phyloP scores from a whole-genome alignment of 768 basidiomycete genomes.

The Trichaptum fuscoviolaceum region DNA sequence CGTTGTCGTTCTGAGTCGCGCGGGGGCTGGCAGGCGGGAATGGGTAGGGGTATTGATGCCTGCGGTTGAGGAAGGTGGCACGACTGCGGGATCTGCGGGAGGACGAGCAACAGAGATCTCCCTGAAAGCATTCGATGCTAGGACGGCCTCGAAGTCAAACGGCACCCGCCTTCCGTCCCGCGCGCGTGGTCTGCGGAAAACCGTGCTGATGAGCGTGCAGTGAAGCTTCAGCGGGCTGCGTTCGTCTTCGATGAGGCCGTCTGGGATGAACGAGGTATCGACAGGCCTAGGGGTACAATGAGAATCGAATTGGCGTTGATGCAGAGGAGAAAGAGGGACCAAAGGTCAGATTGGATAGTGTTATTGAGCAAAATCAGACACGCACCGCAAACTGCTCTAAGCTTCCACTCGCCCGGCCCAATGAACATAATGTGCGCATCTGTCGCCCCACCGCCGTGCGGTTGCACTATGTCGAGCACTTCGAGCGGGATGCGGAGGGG shows the following conservation, averaged over 20 bases:
- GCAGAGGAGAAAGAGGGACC: too few species aligned
- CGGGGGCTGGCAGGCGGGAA: too few species aligned
- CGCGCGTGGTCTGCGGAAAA: constrained; percentile 24
- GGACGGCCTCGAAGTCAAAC: constrained; percentile 36
- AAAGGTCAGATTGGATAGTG: too few species aligned
- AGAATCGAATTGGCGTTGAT: too few species aligned
- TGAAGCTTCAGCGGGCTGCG: constrained; percentile 33
- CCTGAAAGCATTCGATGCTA: constrained; percentile 23
- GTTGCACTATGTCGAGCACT: constrained; percentile 45
- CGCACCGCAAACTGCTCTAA: constrained; percentile 33
- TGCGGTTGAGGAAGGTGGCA: too few species aligned
- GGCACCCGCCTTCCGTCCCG: constrained; percentile 30
- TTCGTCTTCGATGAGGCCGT: constrained; percentile 28
- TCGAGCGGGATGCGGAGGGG: too few species aligned
- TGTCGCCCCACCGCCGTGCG: constrained; percentile 28
- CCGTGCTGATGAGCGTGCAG: constrained; percentile 33
- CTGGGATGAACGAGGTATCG: constrained; percentile 23
- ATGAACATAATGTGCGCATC: constrained; percentile 55
- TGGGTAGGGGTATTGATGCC: too few species aligned
- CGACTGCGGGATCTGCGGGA: too few species aligned
- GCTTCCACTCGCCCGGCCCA: constrained; percentile 43
- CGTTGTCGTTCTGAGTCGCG: too few species aligned
- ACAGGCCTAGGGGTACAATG: too few species aligned
- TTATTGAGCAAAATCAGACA: constrained; percentile 10
- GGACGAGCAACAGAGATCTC: constrained; percentile 6